Base-by-base conservation (phyloP, 441 rosid species). In the Monsonia emarginata region DNA sequence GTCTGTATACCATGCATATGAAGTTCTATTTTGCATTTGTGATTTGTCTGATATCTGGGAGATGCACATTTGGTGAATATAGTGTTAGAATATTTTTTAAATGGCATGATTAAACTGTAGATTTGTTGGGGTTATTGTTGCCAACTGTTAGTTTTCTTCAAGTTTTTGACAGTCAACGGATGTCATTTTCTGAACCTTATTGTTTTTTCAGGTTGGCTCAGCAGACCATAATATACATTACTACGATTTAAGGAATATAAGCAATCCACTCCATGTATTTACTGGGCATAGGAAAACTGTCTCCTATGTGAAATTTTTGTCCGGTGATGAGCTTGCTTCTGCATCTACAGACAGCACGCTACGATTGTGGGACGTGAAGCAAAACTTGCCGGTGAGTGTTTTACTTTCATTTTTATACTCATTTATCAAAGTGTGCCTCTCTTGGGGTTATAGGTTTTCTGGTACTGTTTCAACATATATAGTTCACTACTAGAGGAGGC, bases 281-380 rank as follows among this genome's bases (percentile, higher is more conserved):
- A 86, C 87, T 5, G 99, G 99, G 68, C 98, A 91, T 76, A 83
- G 83, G 70, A 95, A 90, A 86, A 82, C 99, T 26, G 99, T 91
- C 75, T 91, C 99, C 3, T 90, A 95, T 74, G 99, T 95, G 67
- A 91, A 95, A 72, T 95, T 91, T 80, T 78, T 91, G 82, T 91
- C 99, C 40, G 83, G 82, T 77, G 81, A 82, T 34, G 99, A 95
- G 86, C 99, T 91, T 71, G 93, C 97, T 75, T 95, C 98, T 68
- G 99, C 98, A 46, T 95, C 99, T 19, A 95, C 98, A 8, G 99
- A 95, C 81, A 91, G 95, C 81, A 91, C 99, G 9, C 80, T 95
- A 71, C 81, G 98, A 25, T 78, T 91, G 56, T 91, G 99, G 99
- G 97, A 95, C 68, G 97, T 95, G 65, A 90, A 89, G 80, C 88